Base-by-base conservation (phyloP, 2,329 filamentous ascomycete genomes). In the Aspergillus sergii region DNA sequence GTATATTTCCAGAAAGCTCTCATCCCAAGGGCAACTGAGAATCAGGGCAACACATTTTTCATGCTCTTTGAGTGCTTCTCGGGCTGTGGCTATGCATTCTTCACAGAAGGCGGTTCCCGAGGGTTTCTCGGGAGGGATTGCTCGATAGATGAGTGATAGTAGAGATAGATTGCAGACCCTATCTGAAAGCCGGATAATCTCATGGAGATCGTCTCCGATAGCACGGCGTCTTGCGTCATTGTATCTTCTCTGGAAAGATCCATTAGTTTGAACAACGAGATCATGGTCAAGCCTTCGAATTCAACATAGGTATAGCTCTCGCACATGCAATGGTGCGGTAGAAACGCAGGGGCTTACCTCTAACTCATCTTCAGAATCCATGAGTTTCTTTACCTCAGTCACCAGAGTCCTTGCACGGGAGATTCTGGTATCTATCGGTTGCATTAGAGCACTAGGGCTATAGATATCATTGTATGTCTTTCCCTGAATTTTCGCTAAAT, bases 401-500 rank as follows among this genome's bases (percentile, higher is more conserved):
- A 34, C 63, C 10, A 67, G 63, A n/a, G 56, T 56, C 19, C 21
- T 57, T 14, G 65, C 54, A 50, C 63, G 63, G 51, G 55, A 45
- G 11, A n/a, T 56, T n/a, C 66, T 58, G 34, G 60, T 46, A 32
- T 61, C 32, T 3, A n/a, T 19, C 21, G 66, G 59, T 32, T 65
- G 66, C 41, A 57, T 43, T 8, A 68, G 54, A 12, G 65, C 66
- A 23, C 45, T 43, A 11, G 65, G 63, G 30, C 62, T 67, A 51
- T 69, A 69, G 4, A 69, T 36, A 9, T 60, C 28, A n/a, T 64
- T 57, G 36, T 64, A 67, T 26, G 65, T 58, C 19, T 59, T 62
- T 26, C 64, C 67, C 36, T 67, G 59, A 6, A 69, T 19, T 39
- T 54, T 56, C 2, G 63, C 63, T 3, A 69, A 36, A 36, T 59